Base-by-base conservation (phyloP, 129 eudicot genomes). In the Helianthus annuus region DNA sequence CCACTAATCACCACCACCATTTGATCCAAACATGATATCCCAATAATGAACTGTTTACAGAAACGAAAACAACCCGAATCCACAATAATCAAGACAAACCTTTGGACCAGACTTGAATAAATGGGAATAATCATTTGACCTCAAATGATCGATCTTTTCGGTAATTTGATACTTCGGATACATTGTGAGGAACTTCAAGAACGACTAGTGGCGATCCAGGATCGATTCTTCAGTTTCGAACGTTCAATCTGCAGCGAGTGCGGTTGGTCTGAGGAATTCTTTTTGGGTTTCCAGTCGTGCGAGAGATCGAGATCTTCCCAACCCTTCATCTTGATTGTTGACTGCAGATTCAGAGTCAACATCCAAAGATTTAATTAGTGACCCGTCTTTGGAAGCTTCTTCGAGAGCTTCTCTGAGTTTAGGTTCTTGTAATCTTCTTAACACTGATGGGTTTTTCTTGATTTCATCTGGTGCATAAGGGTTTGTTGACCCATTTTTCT, bases 361-460 rank as follows among this genome's bases (percentile, higher is more conserved):
- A 51, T 91, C 91, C 64, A 88, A 93, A 19, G 97, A 86, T 74
- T 90, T 95, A 22, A 87, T 69, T 29, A 95, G 89, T n/a, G 95
- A 88, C 71, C 99, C 99, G 85, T 95, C 85, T 83, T 95, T 97
- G 72, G 97, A 91, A 15, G 99, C 99, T 83, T 88, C 99, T 76
- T 95, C 99, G 11, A 95, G 88, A 68, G 99, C 99, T 80, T 95
- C 96, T 64, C 96, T 86, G 24, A 95, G 96, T 80, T 90, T 88
- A 70, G 86, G 89, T 75, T 95, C 97, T 62, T 91, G 99, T 79
- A 90, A 80, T 79, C 75, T 88, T 61, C 96, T 83, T 4, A 91
- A 87, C 54, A 80, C 69, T 36, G 96, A 88, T 19, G 99, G 85
- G 78, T 80, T 95, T 74, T 84, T 83, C 76, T 82, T 90, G 61